Evolutionary conservation across 169 alveolate species (phyloP).

Genomic region (Eimeria tenella): DNA sequence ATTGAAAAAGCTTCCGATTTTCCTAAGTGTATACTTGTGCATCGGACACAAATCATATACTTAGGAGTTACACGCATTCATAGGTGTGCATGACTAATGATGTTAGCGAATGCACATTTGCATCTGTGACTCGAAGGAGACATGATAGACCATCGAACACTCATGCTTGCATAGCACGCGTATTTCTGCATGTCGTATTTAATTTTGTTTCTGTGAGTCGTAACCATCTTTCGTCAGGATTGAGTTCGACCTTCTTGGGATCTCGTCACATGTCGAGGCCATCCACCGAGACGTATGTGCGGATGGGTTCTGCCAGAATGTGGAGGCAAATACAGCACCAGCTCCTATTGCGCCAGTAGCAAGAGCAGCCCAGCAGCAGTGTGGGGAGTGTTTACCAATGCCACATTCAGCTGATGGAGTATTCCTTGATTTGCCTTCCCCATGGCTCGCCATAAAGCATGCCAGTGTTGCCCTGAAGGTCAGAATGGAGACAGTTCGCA

Average conservation of each 20-base stretch:
- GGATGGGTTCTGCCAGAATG: conserved; percentile 83
- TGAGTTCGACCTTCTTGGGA: conserved; percentile 67
- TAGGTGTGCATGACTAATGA: background rate
- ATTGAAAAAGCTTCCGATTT: conserved; percentile 2
- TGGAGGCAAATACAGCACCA: background rate
- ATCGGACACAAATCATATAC: too few relatives aligned
- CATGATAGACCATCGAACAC: background rate
- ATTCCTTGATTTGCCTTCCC: conserved; percentile 91
- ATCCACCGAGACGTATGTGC: conserved; percentile 88
- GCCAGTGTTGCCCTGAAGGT: conserved; percentile 83
- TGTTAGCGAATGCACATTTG: background rate
- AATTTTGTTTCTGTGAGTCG: background rate
- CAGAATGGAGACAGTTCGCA: background rate
- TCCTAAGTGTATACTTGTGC: too few relatives aligned
- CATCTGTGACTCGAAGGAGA: too few relatives aligned
- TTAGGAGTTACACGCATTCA: too few relatives aligned
- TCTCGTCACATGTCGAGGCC: conserved; percentile 40
- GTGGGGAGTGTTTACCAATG: conserved; percentile 19
- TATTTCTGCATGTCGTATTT: background rate
- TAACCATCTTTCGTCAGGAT: conserved; percentile 1
- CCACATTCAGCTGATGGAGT: conserved; percentile 82
- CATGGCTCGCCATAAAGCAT: conserved; percentile 88
- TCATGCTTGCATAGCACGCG: background rate
- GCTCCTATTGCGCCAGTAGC: background rate
- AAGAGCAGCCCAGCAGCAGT: background rate